Evolutionary conservation across 2,329 filamentous ascomycete genomes (phyloP).

Genomic region (Diaporthe helianthi): DNA sequence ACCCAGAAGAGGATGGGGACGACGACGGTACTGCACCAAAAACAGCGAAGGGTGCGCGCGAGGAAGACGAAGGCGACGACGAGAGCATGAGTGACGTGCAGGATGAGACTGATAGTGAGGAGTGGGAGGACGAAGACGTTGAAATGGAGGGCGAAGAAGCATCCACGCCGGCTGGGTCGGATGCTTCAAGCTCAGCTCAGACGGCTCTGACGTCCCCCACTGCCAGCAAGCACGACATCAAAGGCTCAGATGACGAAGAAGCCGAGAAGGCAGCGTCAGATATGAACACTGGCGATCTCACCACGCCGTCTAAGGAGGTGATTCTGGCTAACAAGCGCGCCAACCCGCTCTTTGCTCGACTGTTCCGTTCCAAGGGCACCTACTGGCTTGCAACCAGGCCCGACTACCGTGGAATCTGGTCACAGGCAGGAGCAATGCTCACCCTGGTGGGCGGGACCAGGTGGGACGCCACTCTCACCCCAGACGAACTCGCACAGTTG

Average conservation of each 20-base stretch:
- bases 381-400: slow-evolving; percentile 67
- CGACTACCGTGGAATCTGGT: slow-evolving; percentile 63
- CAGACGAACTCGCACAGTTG: slow-evolving; percentile 37
- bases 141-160: slow-evolving; percentile 37
- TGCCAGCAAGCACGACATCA: not conserved
- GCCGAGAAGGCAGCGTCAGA: slow-evolving; percentile 31
- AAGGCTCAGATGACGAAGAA: slow-evolving; percentile 40
- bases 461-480: slow-evolving; percentile 67
- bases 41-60: not conserved
- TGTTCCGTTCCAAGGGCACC: slow-evolving; percentile 70
- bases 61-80: not conserved
- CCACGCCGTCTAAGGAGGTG: slow-evolving; percentile 47
- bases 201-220: not conserved
- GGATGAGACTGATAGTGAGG: slow-evolving; percentile 33
- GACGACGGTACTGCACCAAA: slow-evolving; percentile 20
- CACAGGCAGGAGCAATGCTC: slow-evolving; percentile 69
- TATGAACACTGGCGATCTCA: slow-evolving; percentile 39
- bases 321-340: slow-evolving; percentile 64
- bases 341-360: slow-evolving; percentile 57
- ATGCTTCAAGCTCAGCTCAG: not conserved
- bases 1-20: slow-evolving; percentile 46
- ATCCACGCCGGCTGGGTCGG: not conserved
- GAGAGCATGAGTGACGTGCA: not conserved
- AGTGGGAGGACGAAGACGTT: slow-evolving; percentile 44
- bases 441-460: slow-evolving; percentile 61